phyloP scores from a whole-genome alignment of 176 grass and related monocot genomes.

The Rhynchospora tenuis region DNA sequence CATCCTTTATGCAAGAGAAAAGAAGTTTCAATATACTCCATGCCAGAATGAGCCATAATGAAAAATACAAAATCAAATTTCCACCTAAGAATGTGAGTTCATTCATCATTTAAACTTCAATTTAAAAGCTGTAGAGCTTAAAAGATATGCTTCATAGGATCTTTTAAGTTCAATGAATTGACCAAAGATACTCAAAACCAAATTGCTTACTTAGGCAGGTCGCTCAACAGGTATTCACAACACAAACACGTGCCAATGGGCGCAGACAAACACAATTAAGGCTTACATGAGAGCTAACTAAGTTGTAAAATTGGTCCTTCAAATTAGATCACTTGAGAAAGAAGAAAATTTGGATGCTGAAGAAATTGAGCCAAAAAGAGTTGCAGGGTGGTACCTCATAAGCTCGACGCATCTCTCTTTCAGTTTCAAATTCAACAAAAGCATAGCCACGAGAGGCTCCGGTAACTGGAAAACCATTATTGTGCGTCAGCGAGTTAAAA shows the following conservation, averaged over 20 bases:
- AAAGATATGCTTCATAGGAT: neutral
- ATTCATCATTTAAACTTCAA: neutral
- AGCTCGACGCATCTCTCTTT: constrained; percentile 66
- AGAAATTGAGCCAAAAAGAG: neutral
- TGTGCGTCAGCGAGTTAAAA: neutral
- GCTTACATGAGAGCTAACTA: neutral
- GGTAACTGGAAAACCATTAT: constrained; percentile 54
- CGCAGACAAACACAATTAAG: neutral
- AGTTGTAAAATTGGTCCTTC: neutral
- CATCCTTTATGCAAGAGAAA: constrained; percentile 45
- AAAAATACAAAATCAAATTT: neutral
- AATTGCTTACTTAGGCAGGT: neutral
- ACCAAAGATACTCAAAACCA: neutral
- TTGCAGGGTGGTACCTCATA: constrained; percentile 48
- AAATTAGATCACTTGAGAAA: neutral
- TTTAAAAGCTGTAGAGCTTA: neutral
- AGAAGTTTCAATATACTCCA: neutral
- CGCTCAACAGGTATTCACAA: neutral
- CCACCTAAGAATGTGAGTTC: neutral
- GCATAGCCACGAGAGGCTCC: constrained; percentile 85
- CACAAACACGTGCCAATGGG: neutral
- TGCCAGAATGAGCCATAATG: neutral
- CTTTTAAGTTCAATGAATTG: neutral
- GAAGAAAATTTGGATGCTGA: neutral
- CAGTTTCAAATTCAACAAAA: constrained; percentile 89